Evolutionary conservation across 2,329 filamentous ascomycete genomes (phyloP).

Genomic region (Cladosporium sp.): DNA sequence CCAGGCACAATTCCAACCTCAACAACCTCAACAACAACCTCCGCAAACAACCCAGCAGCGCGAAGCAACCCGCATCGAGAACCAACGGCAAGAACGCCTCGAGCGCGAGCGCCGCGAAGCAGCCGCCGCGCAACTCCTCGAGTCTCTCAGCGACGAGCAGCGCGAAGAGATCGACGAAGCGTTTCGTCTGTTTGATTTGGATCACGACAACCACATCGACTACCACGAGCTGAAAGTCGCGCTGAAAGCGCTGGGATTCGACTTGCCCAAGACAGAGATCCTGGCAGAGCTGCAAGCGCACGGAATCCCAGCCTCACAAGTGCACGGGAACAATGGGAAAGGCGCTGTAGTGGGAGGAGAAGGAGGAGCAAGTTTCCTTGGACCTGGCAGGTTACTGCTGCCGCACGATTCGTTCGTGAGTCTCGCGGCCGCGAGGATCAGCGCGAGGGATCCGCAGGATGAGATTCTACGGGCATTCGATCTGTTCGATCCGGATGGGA

Average conservation of each 20-base stretch:
- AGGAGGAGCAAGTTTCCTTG: conserved; percentile 29
- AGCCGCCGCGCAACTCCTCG: conserved; percentile 44
- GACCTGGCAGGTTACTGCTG: conserved; percentile 63
- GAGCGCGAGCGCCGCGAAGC: conserved; percentile 40
- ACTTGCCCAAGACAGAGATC: conserved; percentile 80
- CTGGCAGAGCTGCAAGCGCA: conserved; percentile 75
- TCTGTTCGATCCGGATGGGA: conserved; percentile 88
- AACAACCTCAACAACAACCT: conserved; percentile 10
- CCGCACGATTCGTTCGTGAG: conserved; percentile 68
- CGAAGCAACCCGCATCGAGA: conserved; percentile 26
- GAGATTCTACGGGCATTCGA: conserved; percentile 89
- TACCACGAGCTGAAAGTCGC: conserved; percentile 98
- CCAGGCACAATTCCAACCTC: neutral
- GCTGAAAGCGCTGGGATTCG: conserved; percentile 91
- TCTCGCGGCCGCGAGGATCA: conserved; percentile 72
- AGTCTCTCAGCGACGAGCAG: conserved; percentile 75
- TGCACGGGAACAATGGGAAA: conserved; percentile 14
- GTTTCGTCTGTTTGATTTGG: conserved; percentile 92
- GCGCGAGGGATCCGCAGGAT: conserved; percentile 78
- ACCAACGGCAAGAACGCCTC: conserved; percentile 26
- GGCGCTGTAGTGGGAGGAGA: neutral
- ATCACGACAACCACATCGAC: conserved; percentile 90
- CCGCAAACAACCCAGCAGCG: conserved; percentile 35
- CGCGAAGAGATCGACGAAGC: conserved; percentile 91
- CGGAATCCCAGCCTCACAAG: conserved; percentile 55